Evolutionary conservation across 2,329 filamentous ascomycete species (phyloP), one percentile per base, ranked within the genome.

Genomic region (Pseudogymnoascus sp.): DNA sequence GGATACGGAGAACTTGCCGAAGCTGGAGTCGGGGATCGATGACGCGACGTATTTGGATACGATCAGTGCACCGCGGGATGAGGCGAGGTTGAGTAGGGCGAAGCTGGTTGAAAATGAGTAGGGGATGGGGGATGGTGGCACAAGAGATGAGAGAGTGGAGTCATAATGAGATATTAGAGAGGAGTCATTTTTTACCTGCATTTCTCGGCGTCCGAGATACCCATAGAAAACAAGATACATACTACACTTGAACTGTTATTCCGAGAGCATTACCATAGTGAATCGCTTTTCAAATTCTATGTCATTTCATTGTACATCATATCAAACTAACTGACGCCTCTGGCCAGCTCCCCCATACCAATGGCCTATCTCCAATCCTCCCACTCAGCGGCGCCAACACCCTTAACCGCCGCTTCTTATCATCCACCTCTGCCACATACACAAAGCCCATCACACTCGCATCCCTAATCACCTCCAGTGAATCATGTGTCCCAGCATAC

Each of bases 401-500:
- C 71, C 90, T 89, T 34, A 97, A 81, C 73, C 90, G 89, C 68
- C 86, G 86, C 74, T 89, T 89, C 69, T 89, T 88, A 72, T 91
- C 89, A 71, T 99, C 93, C 3, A 97, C 91, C 66, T 96, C 91
- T 0, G 91, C 89, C 14, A 97, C 89, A 71, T 96, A 97, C 31
- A 97, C 83, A 72, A 96, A 99, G 0, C 95, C 95, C 83, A 96
- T 89, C 31, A 97, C 87, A 63, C 88, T 89, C 6, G 92, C 87
- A 69, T 93, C 89, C 11, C 91, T 84, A 50, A 97, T 87, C 1
- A 85, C 83, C 59, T 90, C 86, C 5, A 89, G 83, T 0, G 83
- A 78, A 65, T 95, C 91, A 56, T 84, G 86, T 0, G 84, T 76
- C 1, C 84, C 82, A 53, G 89, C 91, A 72, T 92, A 87, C 75